A percentile compares a stretch with the other conserved stretches of the same genome.
phyloP scores from a whole-genome alignment of 2,329 filamentous ascomycete species.

The Venturia carpophila region DNA sequence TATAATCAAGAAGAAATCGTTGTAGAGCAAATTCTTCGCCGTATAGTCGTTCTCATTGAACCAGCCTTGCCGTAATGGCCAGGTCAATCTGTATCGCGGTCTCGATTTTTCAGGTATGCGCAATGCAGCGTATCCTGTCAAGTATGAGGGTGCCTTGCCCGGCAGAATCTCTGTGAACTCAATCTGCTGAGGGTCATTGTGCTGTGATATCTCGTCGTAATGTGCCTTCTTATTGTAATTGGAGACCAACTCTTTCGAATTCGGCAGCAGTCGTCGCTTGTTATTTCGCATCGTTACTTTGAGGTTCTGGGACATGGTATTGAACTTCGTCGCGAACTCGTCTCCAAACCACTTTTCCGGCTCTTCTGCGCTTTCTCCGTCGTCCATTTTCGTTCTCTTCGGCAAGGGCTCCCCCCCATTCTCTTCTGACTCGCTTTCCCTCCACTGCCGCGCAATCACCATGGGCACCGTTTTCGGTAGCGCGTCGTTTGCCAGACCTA shows the following conservation, averaged over 20 bases:
- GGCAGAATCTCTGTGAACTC: conserved; percentile 84
- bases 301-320: conserved; percentile 75
- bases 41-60: conserved; percentile 86
- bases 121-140: conserved; percentile 73
- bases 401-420: conserved; percentile 70
- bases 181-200: conserved; percentile 88
- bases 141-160: conserved; percentile 60
- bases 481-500: conserved; percentile 92
- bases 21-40: conserved; percentile 69
- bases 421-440: conserved; percentile 75
- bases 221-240: conserved; percentile 85
- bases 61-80: conserved; percentile 80
- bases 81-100: conserved; percentile 85
- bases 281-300: conserved; percentile 87
- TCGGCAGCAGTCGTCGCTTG: conserved; percentile 92
- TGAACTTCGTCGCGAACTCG: conserved; percentile 65
- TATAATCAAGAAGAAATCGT: conserved; percentile 80
- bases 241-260: conserved; percentile 89
- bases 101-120: conserved; percentile 83
- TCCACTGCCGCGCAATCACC: conserved; percentile 74
- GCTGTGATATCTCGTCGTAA: conserved; percentile 80
- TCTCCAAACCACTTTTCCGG: conserved; percentile 81
- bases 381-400: conserved; percentile 54
- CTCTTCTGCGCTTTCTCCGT: conserved; percentile 49
- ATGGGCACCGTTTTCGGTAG: conserved; percentile 91